Evolutionary conservation across 805 yeast species (phyloP), one percentile per base, ranked within the genome.

Genomic region (Saccharomycopsis fermentans): DNA sequence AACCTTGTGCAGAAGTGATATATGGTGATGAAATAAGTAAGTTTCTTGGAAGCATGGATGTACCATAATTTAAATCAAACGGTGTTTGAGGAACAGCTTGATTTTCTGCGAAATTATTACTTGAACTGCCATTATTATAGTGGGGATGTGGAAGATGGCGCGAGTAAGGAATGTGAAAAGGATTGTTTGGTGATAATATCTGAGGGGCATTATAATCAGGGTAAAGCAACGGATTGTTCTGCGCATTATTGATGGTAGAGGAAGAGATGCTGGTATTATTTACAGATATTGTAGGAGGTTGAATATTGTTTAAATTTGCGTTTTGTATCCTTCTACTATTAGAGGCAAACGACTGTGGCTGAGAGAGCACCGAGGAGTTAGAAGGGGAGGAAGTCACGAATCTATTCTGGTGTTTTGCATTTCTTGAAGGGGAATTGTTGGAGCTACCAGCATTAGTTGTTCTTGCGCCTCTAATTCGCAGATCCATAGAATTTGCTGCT

Each of bases 41-140:
- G 64, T 83, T 86, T 17, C 84, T 72, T 1, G 90, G 90, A 19
- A 84, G 70, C 74, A 84, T 75, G 14, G 84, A 78, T 4, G 81
- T 78, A 8, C 86, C 83, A 64, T 82, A 83, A 3, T 78, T 71
- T 58, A 78, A 68, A 65, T 84, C 88, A 64, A 82, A 76, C 1
- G 89, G 87, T 2, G 85, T 77, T 43, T 68, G 74, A 2, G 82
- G 81, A 27, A 62, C 60, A 11, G 50, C 50, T 21, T 43, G 50
- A 21, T 43, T 43, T 11, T 24, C 39, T 17, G 32, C 17, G 29
- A 39, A 24, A 37, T 24, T 26, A 29, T 53, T 17, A 39, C 1
- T 37, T 51, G 21, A 12, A 27, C 27, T 19, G 19, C 47, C 32
- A 14, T 40, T 24, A 32, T 37, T 29, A 36, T 43, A 43, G 6